phyloP scores from a whole-genome alignment of 2,329 filamentous ascomycete species.

The Alternaria triticina region DNA sequence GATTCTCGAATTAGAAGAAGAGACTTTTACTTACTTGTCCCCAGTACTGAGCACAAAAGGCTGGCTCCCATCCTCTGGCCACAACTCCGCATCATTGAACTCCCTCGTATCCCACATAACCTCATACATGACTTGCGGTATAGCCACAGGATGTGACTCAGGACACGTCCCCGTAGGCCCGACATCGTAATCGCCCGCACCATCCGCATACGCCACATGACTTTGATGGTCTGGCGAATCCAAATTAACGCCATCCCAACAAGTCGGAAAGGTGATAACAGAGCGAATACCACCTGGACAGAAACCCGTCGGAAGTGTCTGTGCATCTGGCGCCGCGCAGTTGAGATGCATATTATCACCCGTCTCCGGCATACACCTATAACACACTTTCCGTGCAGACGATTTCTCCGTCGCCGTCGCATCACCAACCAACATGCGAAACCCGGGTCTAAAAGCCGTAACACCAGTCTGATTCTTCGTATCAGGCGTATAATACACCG shows the following conservation, averaged over 20 bases:
- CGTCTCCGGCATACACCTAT: conserved; percentile 31
- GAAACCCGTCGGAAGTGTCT: conserved; percentile 27
- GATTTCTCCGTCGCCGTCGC: conserved; percentile 22
- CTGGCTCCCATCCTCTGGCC: conserved; percentile 31
- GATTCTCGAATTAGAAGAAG: too few relatives aligned
- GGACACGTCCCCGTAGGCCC: conserved; percentile 36
- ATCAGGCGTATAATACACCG: conserved; percentile 36
- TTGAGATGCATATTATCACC: conserved; percentile 24
- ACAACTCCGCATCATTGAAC: conserved; percentile 25
- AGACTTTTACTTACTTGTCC: conserved; percentile 24
- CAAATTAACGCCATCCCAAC: conserved; percentile 68
- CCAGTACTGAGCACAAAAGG: conserved; percentile 38
- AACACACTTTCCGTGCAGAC: conserved; percentile 27
- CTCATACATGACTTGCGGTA: conserved; percentile 42
- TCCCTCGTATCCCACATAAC: conserved; percentile 36
- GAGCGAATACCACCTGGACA: conserved; percentile 66
- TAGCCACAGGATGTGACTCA: conserved; percentile 31
- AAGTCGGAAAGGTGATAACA: conserved; percentile 74
- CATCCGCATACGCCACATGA: conserved; percentile 64
- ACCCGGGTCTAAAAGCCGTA: conserved; percentile 68
- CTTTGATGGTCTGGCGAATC: conserved; percentile 65
- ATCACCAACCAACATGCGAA: conserved; percentile 56
- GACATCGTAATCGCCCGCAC: conserved; percentile 26
- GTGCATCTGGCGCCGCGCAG: conserved; percentile 17
- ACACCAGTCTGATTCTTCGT: conserved; percentile 40